phyloP scores from a whole-genome alignment of 2,329 filamentous ascomycete genomes.

The Alternaria tenuissima region DNA sequence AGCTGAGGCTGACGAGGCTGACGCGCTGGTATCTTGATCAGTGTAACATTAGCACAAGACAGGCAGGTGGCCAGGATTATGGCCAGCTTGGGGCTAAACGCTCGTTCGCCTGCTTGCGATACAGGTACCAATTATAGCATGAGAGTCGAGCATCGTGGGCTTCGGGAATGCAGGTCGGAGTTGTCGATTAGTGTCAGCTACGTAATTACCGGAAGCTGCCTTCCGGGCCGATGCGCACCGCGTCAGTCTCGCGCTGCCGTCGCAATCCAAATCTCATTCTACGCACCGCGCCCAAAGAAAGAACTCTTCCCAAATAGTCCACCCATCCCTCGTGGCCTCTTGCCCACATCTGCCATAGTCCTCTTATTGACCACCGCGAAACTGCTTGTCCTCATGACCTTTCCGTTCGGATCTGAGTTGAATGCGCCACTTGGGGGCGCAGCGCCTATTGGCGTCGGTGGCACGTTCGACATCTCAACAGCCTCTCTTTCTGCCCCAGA shows the following conservation, averaged over 20 bases:
- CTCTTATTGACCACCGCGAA: slow-evolving; percentile 6
- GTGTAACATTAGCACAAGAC: slow-evolving; percentile 8
- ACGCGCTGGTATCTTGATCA: slow-evolving; percentile 4
- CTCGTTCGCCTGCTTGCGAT: background rate
- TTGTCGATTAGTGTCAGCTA: slow-evolving; percentile 7
- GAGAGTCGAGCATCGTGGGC: background rate
- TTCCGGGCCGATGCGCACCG: background rate
- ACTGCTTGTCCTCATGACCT: slow-evolving; percentile 4
- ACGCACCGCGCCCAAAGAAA: slow-evolving; percentile 8
- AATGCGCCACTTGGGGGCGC: slow-evolving; percentile 5
- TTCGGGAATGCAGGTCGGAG: background rate
- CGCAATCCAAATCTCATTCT: background rate
- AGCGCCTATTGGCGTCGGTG: slow-evolving; percentile 20
- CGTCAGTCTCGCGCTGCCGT: slow-evolving; percentile 1
- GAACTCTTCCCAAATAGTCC: slow-evolving; percentile 23
- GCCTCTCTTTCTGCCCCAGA: slow-evolving; percentile 23
- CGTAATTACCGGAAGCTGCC: background rate
- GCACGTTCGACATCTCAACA: slow-evolving; percentile 27
- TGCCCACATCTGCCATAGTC: slow-evolving; percentile 13
- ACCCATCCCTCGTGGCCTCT: slow-evolving; percentile 15
- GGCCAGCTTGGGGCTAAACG: slow-evolving; percentile 1
- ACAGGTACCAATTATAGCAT: background rate
- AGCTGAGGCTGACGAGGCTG: slow-evolving; percentile 15
- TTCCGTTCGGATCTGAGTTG: background rate
- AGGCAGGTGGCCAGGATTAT: slow-evolving; percentile 3